A percentile compares a stretch with the other conserved stretches of the same genome.
These are phyloP conservation scores for Boletus vermiculosoides DNA, from an alignment of 768 basidiomycete species.

Conservation along the genomic window DNA sequence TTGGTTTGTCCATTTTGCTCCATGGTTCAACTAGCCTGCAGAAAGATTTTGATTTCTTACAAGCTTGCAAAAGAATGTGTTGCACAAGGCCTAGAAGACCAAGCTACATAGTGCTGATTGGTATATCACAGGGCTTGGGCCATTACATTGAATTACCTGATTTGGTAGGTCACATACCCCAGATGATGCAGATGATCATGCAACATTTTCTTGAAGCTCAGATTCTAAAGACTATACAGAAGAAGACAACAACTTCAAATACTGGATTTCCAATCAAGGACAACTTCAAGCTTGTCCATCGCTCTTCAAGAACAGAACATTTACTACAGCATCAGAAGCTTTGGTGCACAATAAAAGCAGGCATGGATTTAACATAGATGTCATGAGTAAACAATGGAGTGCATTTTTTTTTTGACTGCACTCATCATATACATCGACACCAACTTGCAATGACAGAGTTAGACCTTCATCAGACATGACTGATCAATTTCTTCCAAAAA, in stretches of 20 bases:
- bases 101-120: too few species aligned
- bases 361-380: constrained; percentile 63
- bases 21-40: too few species aligned
- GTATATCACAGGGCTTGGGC: too few species aligned
- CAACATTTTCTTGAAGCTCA: constrained; percentile 20
- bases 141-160: too few species aligned
- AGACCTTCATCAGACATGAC: constrained; percentile 77
- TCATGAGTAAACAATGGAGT: constrained; percentile 54
- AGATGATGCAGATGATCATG: constrained; percentile 10
- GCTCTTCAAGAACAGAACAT: constrained; percentile 67
- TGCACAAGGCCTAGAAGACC: too few species aligned
- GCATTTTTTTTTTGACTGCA: constrained; percentile 23
- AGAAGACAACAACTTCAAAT: constrained; percentile 71
- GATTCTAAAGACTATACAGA: constrained; percentile 28
- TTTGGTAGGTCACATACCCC: too few species aligned
- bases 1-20: too few species aligned
- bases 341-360: constrained; percentile 57
- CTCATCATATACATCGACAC: not conserved
- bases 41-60: too few species aligned
- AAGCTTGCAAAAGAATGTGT: too few species aligned
- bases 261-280: constrained; percentile 74
- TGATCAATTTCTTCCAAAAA: constrained; percentile 87
- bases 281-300: constrained; percentile 57
- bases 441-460: constrained; percentile 44
- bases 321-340: constrained; percentile 59